Conservation (phyloP, 2,329 filamentous ascomycete species). For the Trichoderma oligosporum region DNA sequence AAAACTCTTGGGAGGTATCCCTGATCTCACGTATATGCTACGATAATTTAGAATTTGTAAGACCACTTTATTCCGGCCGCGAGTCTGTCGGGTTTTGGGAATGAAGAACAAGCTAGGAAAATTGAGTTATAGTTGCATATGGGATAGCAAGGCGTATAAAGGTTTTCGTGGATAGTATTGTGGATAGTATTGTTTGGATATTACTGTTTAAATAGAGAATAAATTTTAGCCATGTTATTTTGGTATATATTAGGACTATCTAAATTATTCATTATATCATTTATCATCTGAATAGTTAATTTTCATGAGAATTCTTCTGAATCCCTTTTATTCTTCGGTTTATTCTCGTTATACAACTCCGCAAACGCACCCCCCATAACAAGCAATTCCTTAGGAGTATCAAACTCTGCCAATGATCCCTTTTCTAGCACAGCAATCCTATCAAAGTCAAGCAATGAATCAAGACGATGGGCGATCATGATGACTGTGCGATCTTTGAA, state of each 20-base stretch:
- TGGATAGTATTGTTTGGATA: background rate
- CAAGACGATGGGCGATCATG: slow-evolving; percentile 35
- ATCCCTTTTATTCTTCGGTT: slow-evolving; percentile 20
- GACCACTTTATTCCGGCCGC: background rate
- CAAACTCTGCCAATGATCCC: slow-evolving; percentile 31
- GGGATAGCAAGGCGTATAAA: slow-evolving; percentile 5
- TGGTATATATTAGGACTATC: background rate
- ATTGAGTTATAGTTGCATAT: background rate
- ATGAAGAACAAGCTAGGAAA: background rate
- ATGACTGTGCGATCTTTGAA: slow-evolving; percentile 32
- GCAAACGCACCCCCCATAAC: slow-evolving; percentile 24
- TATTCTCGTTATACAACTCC: slow-evolving; percentile 26
- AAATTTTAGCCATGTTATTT: background rate
- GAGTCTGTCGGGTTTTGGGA: background rate
- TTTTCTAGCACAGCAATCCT: slow-evolving; percentile 32
- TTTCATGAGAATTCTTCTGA: background rate
- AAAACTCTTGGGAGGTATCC: slow-evolving; percentile 37
- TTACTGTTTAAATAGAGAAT: background rate
- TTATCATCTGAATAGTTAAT: background rate
- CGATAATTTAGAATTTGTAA: slow-evolving; percentile 26
- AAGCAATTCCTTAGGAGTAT: slow-evolving; percentile 27
- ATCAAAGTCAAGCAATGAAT: slow-evolving; percentile 35
- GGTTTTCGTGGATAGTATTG: slow-evolving; percentile 1
- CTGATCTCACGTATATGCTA: slow-evolving; percentile 47
- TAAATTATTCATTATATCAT: background rate